phyloP scores from a whole-genome alignment of 2,329 filamentous ascomycete species.

The Magnaporthiopsis incrustans region DNA sequence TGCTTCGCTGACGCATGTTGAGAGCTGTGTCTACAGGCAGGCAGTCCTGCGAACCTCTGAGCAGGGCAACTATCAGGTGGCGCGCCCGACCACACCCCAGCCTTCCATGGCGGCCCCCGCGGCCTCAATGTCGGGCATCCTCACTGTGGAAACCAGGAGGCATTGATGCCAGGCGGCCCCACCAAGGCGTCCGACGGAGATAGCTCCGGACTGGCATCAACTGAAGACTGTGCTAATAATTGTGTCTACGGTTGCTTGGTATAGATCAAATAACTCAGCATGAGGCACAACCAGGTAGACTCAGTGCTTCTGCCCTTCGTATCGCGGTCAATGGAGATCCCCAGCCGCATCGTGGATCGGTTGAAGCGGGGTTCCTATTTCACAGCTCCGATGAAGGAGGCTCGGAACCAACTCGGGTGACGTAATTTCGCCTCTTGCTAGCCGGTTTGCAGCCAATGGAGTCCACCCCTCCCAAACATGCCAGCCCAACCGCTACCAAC shows the following conservation, averaged over 20 bases:
- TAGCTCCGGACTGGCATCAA: background rate
- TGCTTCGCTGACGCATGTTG: background rate
- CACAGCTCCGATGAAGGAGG: background rate
- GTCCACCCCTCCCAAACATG: background rate
- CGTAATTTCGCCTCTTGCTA: background rate
- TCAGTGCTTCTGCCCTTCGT: background rate
- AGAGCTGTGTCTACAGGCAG: background rate
- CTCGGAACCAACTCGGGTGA: background rate
- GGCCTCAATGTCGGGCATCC: background rate
- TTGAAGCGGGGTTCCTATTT: background rate
- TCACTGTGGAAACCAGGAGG: background rate
- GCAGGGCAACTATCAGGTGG: background rate
- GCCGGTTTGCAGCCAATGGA: background rate
- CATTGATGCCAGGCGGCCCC: background rate
- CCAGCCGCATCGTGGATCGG: background rate
- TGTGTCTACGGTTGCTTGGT: background rate
- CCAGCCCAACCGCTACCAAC: background rate
- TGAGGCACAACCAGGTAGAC: background rate
- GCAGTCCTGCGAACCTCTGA: background rate
- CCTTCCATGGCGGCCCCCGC: background rate
- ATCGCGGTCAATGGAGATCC: background rate
- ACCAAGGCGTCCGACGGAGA: background rate
- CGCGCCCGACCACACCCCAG: background rate
- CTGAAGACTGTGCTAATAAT: background rate
- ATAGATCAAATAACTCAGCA: background rate